Conservation (phyloP, 257 asterid genomes). For the Henckelia pumila region DNA sequence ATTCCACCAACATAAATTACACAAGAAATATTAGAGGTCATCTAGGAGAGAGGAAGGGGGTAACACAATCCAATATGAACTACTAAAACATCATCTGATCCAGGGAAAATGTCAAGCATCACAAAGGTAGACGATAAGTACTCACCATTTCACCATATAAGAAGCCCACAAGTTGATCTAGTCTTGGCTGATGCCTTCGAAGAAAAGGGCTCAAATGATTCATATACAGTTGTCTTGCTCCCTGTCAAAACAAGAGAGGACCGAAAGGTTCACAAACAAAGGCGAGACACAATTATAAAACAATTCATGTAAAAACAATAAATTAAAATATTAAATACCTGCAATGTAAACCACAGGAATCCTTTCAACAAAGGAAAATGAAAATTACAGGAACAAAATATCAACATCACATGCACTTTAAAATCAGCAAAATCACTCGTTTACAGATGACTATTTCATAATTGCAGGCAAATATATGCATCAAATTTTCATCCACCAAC, state of each 20-base stretch:
- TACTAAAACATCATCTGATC: conserved; percentile 12
- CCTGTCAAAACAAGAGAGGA: conserved; percentile 46
- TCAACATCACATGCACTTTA: too few species aligned
- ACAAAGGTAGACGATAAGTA: conserved; percentile 9
- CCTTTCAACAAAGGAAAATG: too few species aligned
- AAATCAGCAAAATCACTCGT: not conserved
- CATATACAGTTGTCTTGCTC: conserved; percentile 69
- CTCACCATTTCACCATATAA: conserved; percentile 71
- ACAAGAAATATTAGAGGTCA: not conserved
- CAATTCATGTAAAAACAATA: too few species aligned
- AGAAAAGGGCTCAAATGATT: conserved; percentile 74
- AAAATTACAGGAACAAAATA: too few species aligned
- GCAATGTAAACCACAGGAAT: not conserved
- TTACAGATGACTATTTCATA: conserved; percentile 9
- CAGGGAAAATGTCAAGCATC: not conserved
- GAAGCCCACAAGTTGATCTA: conserved; percentile 57
- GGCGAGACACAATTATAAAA: not conserved
- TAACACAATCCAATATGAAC: not conserved
- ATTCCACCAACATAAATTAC: not conserved
- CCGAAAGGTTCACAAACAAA: not conserved
- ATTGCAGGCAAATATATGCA: not conserved
- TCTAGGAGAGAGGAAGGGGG: not conserved
- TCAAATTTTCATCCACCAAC: not conserved
- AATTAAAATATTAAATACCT: not conserved
- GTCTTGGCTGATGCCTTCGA: conserved; percentile 58